Evolutionary conservation across 306 rosid genomes (phyloP), one percentile per base, ranked within the genome.

Genomic region (Calophaca sinica): DNA sequence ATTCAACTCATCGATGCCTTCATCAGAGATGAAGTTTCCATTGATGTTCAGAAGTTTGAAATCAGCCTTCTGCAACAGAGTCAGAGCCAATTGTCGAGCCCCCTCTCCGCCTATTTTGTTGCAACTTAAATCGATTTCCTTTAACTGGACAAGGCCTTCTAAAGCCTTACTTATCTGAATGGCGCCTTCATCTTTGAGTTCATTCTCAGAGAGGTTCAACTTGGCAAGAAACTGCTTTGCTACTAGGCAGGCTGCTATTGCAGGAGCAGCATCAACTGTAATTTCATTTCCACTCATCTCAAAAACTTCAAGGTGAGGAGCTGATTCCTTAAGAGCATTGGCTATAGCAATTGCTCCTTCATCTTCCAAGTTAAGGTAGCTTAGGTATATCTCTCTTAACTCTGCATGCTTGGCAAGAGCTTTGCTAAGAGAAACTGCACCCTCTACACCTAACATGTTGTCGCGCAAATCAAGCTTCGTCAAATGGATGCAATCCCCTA

Each of bases 201-300:
- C 96, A 83, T 96, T 96, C 86, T 96, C 99, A 31, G 88, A 64
- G 76, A 96, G 82, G 81, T 53, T 88, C 89, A 96, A 85, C 87
- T 88, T 88, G 62, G 73, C 68, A 26, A 94, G 93, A 78, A 42
- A 78, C 54, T 78, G 79, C 89, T 84, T 92, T 32, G 85, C 66
- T 60, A 62, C 79, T 53, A 96, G 41, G 61, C 87, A 90, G 55
- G 89, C 84, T 66, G 86, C 96, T 76, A 96, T 70, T 68, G 83
- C 82, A 15, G 96, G 74, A 81, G 84, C 98, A 79, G 92, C 92
- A 45, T 84, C 77, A n/a, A 79, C 83, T 11, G 91, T 90, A 69
- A 92, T 89, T 77, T 96, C 96, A 84, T 94, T 94, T 71, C 99
- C 99, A 73, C 87, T 87, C 84, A 94, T 82, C 77, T 94, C 99